Evolutionary conservation across 169 alveolate species (phyloP).

Genomic region (Cryptosporidium meleagridis): DNA sequence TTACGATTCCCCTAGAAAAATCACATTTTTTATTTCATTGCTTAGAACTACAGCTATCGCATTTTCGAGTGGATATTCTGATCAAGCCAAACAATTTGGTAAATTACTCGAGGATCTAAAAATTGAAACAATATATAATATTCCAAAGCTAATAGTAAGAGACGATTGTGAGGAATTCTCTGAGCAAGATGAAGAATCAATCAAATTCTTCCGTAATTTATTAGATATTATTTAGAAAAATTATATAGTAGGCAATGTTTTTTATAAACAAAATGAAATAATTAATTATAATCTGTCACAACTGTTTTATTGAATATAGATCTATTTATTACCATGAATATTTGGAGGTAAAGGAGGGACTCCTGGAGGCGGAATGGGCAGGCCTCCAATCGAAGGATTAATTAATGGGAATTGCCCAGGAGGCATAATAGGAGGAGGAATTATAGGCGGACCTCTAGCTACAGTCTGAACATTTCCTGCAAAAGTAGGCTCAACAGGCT

Average conservation of each 20-base stretch:
- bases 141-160: slow-evolving; percentile 39
- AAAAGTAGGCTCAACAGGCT: slow-evolving; percentile 22
- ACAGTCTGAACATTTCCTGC: slow-evolving; percentile 52
- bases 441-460: slow-evolving; percentile 53
- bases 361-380: slow-evolving; percentile 36
- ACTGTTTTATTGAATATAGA: neutral
- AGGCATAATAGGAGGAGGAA: slow-evolving; percentile 29
- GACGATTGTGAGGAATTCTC: slow-evolving; percentile 58
- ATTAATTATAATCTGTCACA: neutral
- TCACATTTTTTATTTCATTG: slow-evolving; percentile 26
- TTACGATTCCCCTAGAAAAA: slow-evolving; percentile 35
- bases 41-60: slow-evolving; percentile 57
- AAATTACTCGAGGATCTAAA: neutral
- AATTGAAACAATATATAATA: slow-evolving; percentile 7
- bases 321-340: slow-evolving; percentile 9
- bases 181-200: slow-evolving; percentile 39
- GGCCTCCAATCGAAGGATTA: slow-evolving; percentile 39
- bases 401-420: slow-evolving; percentile 34
- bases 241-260: neutral
- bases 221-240: slow-evolving; percentile 3
- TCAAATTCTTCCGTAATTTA: slow-evolving; percentile 51
- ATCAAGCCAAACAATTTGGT: neutral
- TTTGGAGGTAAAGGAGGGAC: slow-evolving; percentile 42
- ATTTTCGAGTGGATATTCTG: slow-evolving; percentile 41
- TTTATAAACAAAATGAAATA: neutral